Conservation (phyloP, 2,329 filamentous ascomycete genomes). For the Colletotrichum sp. region DNA sequence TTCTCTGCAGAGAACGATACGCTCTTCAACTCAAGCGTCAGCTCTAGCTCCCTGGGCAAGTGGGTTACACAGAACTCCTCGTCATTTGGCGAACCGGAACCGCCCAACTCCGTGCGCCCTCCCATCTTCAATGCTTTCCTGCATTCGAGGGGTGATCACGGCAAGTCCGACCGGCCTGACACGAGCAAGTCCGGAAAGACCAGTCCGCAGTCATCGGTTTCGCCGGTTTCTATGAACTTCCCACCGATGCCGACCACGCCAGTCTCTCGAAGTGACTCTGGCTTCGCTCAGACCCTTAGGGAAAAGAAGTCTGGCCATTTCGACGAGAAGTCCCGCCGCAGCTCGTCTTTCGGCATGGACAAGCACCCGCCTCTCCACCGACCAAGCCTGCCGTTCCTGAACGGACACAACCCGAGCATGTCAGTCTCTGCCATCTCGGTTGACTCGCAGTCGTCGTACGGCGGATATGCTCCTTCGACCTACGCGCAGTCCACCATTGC, state of each 20-base stretch:
- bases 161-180: constrained; percentile 75
- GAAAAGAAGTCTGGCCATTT: constrained; percentile 97
- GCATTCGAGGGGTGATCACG: constrained; percentile 71
- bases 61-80: constrained; percentile 91
- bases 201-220: constrained; percentile 69
- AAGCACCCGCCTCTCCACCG: constrained; percentile 70
- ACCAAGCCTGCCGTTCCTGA: constrained; percentile 77
- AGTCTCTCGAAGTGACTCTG: constrained; percentile 89
- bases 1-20: constrained; percentile 87
- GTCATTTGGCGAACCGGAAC: constrained; percentile 76
- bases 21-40: constrained; percentile 76
- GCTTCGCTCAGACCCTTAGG: constrained; percentile 84
- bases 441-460: constrained; percentile 74
- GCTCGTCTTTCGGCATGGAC: constrained; percentile 89
- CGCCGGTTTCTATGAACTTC: constrained; percentile 80
- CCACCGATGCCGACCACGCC: constrained; percentile 78
- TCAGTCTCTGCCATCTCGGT: constrained; percentile 66
- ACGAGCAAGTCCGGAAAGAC: constrained; percentile 71
- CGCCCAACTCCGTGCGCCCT: constrained; percentile 54
- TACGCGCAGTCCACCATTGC: constrained; percentile 88
- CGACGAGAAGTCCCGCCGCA: constrained; percentile 80
- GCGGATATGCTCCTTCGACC: constrained; percentile 79
- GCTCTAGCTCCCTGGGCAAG: constrained; percentile 77
- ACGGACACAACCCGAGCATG: constrained; percentile 64
- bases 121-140: constrained; percentile 93